Evolutionary conservation across 257 asterid genomes (phyloP).

Genomic region (Thymus mandschuricus): DNA sequence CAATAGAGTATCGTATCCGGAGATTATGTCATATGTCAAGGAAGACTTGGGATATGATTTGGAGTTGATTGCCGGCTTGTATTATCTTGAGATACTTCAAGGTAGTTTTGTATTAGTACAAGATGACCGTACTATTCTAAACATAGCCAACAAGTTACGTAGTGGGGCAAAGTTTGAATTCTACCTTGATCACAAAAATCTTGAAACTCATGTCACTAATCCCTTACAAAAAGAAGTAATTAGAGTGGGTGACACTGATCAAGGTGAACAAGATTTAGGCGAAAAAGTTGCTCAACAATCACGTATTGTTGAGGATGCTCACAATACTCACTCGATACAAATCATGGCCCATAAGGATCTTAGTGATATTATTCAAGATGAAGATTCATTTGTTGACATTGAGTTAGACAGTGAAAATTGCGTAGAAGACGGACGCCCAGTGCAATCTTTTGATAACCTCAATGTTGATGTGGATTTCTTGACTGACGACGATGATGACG

Average conservation of each 20-base stretch:
- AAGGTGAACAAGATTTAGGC: no score
- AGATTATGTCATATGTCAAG: neutral
- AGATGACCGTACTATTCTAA: neutral
- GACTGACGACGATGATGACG: constrained; percentile 3
- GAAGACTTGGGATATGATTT: neutral
- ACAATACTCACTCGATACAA: no score
- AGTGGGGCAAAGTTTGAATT: neutral
- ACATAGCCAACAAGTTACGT: neutral
- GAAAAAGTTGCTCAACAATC: no score
- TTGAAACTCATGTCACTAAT: no score
- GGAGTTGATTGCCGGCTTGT: neutral
- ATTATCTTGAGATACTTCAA: neutral
- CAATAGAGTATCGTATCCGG: neutral
- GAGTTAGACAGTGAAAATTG: neutral
- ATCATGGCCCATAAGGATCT: no score
- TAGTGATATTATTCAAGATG: no score
- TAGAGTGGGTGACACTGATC: no score
- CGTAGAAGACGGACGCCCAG: neutral
- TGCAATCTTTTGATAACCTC: neutral
- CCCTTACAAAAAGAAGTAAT: no score
- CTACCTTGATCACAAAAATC: neutral
- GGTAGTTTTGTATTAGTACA: neutral
- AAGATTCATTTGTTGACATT: neutral
- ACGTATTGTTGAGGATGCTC: no score
- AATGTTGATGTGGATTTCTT: neutral